phyloP scores from a whole-genome alignment of 257 asterid genomes.

The Verbascum thapsus region DNA sequence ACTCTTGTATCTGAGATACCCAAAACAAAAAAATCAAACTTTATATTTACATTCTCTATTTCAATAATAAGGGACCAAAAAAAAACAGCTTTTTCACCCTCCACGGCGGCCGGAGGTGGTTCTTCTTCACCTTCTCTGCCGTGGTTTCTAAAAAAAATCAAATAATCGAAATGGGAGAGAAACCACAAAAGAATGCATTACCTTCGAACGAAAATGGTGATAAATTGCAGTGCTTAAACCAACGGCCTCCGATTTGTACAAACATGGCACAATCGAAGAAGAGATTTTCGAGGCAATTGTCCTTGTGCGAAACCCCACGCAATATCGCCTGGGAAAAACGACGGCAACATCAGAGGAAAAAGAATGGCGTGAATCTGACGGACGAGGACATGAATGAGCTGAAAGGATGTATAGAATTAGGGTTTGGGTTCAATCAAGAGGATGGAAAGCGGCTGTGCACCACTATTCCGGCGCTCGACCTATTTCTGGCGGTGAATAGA shows the following conservation, averaged over 20 bases:
- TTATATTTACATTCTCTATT: no score
- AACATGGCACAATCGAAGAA: constrained; percentile 37
- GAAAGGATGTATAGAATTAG: constrained; percentile 85
- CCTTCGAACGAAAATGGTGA: no score
- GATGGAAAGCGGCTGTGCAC: constrained; percentile 64
- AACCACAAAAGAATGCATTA: constrained; percentile 12
- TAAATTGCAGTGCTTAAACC: constrained; percentile 61
- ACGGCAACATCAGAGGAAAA: constrained; percentile 53
- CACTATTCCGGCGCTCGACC: constrained; percentile 88
- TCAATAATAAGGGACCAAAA: no score
- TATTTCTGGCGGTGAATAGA: constrained; percentile 79
- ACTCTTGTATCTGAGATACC: constrained; percentile 10
- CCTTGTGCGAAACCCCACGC: constrained; percentile 76
- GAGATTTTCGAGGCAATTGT: constrained; percentile 64
- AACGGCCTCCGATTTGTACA: constrained; percentile 81
- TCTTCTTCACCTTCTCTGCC: constrained; percentile 36
- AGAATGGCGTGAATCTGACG: constrained; percentile 46
- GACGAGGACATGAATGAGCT: constrained; percentile 87
- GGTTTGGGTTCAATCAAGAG: constrained; percentile 84
- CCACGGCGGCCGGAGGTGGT: constrained; percentile 41
- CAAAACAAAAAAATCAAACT: background rate
- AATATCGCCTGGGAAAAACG: constrained; percentile 87
- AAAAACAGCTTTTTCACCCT: no score
- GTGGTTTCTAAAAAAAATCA: constrained; percentile 19
- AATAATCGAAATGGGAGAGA: constrained; percentile 13